phyloP scores from a whole-genome alignment of 1,284 basidiomycete species.

The Coniophora puteana region DNA sequence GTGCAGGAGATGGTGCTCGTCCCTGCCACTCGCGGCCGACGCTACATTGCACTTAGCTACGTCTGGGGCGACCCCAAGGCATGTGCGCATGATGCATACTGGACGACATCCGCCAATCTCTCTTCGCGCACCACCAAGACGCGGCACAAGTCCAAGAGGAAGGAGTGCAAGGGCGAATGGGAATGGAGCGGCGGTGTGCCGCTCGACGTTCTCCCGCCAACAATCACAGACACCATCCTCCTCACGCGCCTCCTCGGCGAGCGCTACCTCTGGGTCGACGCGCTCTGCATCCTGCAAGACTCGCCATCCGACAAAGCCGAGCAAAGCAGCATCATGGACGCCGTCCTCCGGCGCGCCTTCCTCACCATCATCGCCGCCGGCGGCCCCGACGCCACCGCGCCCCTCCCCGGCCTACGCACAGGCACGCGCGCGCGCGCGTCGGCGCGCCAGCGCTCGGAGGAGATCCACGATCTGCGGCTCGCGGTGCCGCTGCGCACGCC shows the following conservation, averaged over 20 bases:
- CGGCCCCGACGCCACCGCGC: slow-evolving; percentile 7
- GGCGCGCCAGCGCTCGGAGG: no score
- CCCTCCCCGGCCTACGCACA: background rate
- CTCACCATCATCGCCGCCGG: slow-evolving; percentile 20
- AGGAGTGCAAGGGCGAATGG: no score
- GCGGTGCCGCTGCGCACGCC: no score
- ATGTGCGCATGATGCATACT: slow-evolving; percentile 1
- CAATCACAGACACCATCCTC: slow-evolving; percentile 18
- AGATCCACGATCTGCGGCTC: no score
- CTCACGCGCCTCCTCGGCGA: slow-evolving; percentile 18
- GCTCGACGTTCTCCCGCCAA: no score
- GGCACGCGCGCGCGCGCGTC: no score
- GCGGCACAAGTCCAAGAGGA: no score
- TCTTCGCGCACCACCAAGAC: background rate
- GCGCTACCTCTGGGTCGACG: slow-evolving; percentile 22
- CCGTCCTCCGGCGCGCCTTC: slow-evolving; percentile 15
- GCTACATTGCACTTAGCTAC: slow-evolving; percentile 7
- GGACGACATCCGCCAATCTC: slow-evolving; percentile 2
- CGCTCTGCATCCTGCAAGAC: slow-evolving; percentile 20
- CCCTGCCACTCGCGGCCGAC: background rate
- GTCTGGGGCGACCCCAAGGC: slow-evolving; percentile 6
- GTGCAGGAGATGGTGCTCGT: slow-evolving; percentile 1
- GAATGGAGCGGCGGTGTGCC: no score
- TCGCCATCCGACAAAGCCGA: slow-evolving; percentile 16
- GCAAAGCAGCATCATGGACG: slow-evolving; percentile 15